Conservation (phyloP, 306 rosid genomes). For the Betula pendula region DNA sequence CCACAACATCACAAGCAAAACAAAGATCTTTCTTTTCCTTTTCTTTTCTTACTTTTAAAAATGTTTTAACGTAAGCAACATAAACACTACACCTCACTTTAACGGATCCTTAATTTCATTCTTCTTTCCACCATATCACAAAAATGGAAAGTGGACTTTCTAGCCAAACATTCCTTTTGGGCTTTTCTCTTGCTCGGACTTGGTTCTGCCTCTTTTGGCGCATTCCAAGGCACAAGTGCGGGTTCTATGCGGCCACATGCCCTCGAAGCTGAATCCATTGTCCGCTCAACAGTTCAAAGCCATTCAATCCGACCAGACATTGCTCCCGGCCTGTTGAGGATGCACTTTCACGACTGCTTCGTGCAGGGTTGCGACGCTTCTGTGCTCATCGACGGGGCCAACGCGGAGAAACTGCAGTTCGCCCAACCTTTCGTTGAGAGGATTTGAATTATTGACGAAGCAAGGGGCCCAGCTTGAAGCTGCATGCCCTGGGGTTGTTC, state of each 20-base stretch:
- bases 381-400: constrained; percentile 33
- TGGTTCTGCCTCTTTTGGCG: constrained; percentile 12
- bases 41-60: too few relatives aligned
- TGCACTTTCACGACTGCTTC: constrained; percentile 60
- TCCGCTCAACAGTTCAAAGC: constrained; percentile 35
- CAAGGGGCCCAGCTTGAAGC: constrained; percentile 43
- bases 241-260: constrained; percentile 37
- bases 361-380: constrained; percentile 54
- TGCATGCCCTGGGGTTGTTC: constrained; percentile 53
- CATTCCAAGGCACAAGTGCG: constrained; percentile 40
- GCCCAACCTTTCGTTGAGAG: constrained; percentile 17
- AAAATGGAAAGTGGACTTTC: constrained; percentile 14
- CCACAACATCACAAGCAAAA: too few relatives aligned
- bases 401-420: constrained; percentile 24
- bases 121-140: too few relatives aligned
- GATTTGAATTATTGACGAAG: constrained; percentile 49
- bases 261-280: constrained; percentile 48
- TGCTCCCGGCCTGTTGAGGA: constrained; percentile 41
- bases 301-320: constrained; percentile 36
- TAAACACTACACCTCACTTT: too few relatives aligned
- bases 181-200: constrained; percentile 17
- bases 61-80: too few relatives aligned
- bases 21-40: too few relatives aligned
- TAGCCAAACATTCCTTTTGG: neutral
- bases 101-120: too few relatives aligned